A percentile compares a stretch with the other conserved stretches of the same genome.
Conservation (phyloP, 2,329 filamentous ascomycete species). For the Ceratocystis eucalypticola region DNA sequence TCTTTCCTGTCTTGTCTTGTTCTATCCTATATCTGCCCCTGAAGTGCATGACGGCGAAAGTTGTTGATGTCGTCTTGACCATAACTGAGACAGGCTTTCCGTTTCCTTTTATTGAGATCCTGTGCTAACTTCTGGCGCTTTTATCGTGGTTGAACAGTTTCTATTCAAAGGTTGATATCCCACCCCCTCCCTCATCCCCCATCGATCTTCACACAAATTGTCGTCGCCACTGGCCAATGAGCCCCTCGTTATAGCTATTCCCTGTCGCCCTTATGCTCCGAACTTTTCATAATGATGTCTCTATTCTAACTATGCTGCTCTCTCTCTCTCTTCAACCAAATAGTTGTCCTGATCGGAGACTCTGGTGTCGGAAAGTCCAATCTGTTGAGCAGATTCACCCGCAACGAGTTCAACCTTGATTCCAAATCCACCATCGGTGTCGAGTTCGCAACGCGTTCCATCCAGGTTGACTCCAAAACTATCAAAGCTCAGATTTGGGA, state of each 20-base stretch:
- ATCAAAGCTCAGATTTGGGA: slow-evolving; percentile 99
- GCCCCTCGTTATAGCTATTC: slow-evolving; percentile 18
- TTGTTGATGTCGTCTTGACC: not conserved
- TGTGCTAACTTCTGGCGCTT: not conserved
- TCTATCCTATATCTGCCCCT: slow-evolving; percentile 24
- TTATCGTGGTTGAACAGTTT: slow-evolving; percentile 46
- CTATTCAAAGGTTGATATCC: slow-evolving; percentile 78
- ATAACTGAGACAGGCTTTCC: not conserved
- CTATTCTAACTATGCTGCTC: slow-evolving; percentile 24
- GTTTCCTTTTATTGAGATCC: slow-evolving; percentile 19
- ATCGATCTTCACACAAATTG: slow-evolving; percentile 14
- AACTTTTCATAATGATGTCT: slow-evolving; percentile 5
- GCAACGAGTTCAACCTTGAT: slow-evolving; percentile 99
- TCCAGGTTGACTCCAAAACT: slow-evolving; percentile 97
- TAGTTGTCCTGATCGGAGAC: slow-evolving; percentile 97
- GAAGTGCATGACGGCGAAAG: not conserved
- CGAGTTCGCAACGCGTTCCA: slow-evolving; percentile 95
- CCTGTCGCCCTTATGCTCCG: slow-evolving; percentile 15
- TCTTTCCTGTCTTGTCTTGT: slow-evolving; percentile 22
- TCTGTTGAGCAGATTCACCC: slow-evolving; percentile 96
- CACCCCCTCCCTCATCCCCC: slow-evolving; percentile 21
- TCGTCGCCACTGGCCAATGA: not conserved
- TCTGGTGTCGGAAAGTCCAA: slow-evolving; percentile 99
- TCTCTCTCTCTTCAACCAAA: slow-evolving; percentile 19
- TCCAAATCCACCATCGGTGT: slow-evolving; percentile 99